Evolutionary conservation across 2,329 filamentous ascomycete species (phyloP), one percentile per base, ranked within the genome.

Genomic region (Dactylellina leptospora): DNA sequence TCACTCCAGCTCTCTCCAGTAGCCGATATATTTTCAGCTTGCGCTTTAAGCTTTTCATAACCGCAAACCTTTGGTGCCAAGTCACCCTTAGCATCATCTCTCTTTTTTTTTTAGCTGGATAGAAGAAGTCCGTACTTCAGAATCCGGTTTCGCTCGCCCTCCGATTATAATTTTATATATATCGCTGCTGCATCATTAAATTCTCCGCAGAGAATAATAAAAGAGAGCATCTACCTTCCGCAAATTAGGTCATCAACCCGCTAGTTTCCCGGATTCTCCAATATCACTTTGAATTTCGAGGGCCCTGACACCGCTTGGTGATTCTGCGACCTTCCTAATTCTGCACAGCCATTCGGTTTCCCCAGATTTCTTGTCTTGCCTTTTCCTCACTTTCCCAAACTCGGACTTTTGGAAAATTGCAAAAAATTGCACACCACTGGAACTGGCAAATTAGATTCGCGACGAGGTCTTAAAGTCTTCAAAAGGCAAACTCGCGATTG

Each of bases 301-400:
- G 59, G 58, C 23, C 30, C 38, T 63, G 51, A 71, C 51, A 48
- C 47, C 27, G 38, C 53, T 58, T 62, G 53, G 66, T 53, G 50
- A 51, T 53, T 36, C 66, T 54, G 58, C 28, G 58, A 71, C 66
- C 66, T 71, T 71, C 66, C 66, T 71, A 11, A 62, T 71, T 71
- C 58, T 56, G 51, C 27, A 16, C 51, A 45, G 25, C 33, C 50
- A 45, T 48, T 63, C 50, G 58, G 48, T 56, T 71, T 71, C 66
- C 66, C 66, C 66, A 61, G 66, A 71, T 71, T n/a, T 70, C 42
- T 51, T 54, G 30, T 47, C 27, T 42, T 62, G 27, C 40, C 38
- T 25, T 44, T 44, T 55, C 44, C n/a, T 48, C 56, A 62, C 54
- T 71, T 71, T 56, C 58, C 53, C 47, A 53, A 62, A 50, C 40